Percentiles rank a stretch among this genome's conserved stretches.
phyloP scores from a whole-genome alignment of 208 protist genomes.

The Strigomonas culicis region DNA sequence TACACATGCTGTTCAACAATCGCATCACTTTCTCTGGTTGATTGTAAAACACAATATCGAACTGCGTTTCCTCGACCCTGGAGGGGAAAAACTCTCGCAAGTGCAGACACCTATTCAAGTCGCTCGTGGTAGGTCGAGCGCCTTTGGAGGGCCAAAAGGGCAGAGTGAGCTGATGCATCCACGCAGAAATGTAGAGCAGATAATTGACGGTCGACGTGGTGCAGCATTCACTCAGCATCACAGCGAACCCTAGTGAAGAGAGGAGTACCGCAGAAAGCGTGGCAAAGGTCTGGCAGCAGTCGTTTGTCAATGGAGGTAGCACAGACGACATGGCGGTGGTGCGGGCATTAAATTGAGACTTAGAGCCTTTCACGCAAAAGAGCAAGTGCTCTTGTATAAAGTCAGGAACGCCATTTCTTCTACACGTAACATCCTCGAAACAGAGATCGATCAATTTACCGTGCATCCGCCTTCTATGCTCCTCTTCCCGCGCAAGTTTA shows the following conservation, averaged over 20 bases:
- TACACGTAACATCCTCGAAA: constrained; percentile 51
- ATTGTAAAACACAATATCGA: constrained; percentile 84
- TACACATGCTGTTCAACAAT: constrained; percentile 57
- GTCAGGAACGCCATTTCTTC: constrained; percentile 28
- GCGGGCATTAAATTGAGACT: constrained; percentile 81
- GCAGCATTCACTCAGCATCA: constrained; percentile 54
- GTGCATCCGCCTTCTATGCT: constrained; percentile 48
- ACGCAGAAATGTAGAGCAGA: constrained; percentile 84
- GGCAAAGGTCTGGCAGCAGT: constrained; percentile 89
- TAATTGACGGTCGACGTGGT: constrained; percentile 79
- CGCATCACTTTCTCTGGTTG: constrained; percentile 41
- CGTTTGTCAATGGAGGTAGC: constrained; percentile 67
- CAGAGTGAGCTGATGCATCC: constrained; percentile 81
- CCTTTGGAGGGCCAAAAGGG: constrained; percentile 64
- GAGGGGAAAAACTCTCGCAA: constrained; percentile 75
- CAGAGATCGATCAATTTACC: constrained; percentile 62
- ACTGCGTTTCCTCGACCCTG: constrained; percentile 59
- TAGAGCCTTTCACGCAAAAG: constrained; percentile 58
- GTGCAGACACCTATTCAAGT: constrained; percentile 73
- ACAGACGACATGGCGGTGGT: constrained; percentile 36
- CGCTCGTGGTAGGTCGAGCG: constrained; percentile 66
- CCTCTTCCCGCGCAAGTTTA: constrained; percentile 38
- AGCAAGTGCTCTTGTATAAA: constrained; percentile 51
- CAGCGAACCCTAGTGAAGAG: constrained; percentile 69
- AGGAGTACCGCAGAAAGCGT: constrained; percentile 70